These are phyloP conservation scores for Trapa bicornis DNA, from an alignment of 345 rosid genomes.

Conservation along the genomic window DNA sequence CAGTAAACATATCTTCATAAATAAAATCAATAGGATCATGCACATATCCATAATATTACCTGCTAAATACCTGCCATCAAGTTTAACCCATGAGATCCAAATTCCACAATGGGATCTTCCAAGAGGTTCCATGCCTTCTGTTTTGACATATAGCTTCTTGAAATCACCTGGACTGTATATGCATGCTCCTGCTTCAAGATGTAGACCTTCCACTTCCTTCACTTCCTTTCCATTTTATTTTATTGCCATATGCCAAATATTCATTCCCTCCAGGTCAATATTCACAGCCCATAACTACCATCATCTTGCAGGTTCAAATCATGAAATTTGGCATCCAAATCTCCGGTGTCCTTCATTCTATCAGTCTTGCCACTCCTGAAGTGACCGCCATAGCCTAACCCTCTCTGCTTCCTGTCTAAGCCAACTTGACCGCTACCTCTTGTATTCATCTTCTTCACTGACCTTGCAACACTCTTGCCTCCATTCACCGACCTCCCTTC, in stretches of 20 bases:
- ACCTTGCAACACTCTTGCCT: neutral
- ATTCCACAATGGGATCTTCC: neutral
- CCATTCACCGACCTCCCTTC: neutral
- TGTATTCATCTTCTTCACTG: neutral
- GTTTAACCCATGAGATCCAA: neutral
- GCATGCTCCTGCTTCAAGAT: neutral
- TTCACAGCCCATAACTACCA: constrained; percentile 25
- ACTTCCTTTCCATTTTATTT: neutral
- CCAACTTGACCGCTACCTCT: constrained; percentile 5
- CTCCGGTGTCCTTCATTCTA: neutral
- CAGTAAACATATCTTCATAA: neutral
- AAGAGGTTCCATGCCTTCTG: neutral
- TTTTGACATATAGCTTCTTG: neutral
- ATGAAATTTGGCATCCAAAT: constrained; percentile 15
- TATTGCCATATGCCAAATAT: neutral
- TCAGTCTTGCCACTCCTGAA: constrained; percentile 4
- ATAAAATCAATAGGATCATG: neutral
- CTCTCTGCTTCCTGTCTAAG: constrained; percentile 16
- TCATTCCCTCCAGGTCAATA: neutral
- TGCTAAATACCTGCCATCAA: neutral
- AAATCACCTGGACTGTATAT: neutral
- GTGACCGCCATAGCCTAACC: constrained; percentile 4
- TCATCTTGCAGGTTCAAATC: constrained; percentile 31
- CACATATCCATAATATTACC: neutral
- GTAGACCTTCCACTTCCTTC: neutral